These are phyloP conservation scores for Incumbomyces delicatus DNA, from an alignment of 2,329 filamentous ascomycete genomes.

Conservation along the genomic window DNA sequence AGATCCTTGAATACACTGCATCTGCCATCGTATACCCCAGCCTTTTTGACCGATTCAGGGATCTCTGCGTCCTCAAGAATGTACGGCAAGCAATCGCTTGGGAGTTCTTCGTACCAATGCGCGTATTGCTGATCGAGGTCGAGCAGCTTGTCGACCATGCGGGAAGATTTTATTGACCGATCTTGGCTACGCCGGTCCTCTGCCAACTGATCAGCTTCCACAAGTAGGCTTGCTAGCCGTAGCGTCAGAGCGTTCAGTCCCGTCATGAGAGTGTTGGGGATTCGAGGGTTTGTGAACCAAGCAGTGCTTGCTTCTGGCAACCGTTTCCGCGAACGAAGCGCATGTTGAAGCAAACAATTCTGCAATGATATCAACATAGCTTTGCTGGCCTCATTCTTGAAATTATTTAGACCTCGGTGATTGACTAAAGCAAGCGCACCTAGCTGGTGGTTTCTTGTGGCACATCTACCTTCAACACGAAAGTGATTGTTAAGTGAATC, in stretches of 20 bases:
- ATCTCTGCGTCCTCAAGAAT: slow-evolving; percentile 15
- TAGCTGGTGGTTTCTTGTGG: slow-evolving; percentile 14
- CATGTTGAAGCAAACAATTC: slow-evolving; percentile 11
- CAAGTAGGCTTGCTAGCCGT: slow-evolving; percentile 11
- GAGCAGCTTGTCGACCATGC: slow-evolving; percentile 10
- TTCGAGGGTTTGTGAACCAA: slow-evolving; percentile 13
- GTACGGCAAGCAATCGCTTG: slow-evolving; percentile 11
- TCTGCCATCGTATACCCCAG: slow-evolving; percentile 17
- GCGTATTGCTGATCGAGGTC: slow-evolving; percentile 11
- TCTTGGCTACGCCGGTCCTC: too few species aligned
- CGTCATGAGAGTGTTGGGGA: slow-evolving; percentile 6
- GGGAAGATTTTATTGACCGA: neutral
- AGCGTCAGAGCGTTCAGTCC: slow-evolving; percentile 14
- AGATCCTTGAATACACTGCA: slow-evolving; percentile 19
- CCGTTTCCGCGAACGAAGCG: slow-evolving; percentile 8
- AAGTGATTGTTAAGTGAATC: slow-evolving; percentile 18
- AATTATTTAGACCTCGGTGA: slow-evolving; percentile 13
- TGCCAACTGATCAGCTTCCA: neutral
- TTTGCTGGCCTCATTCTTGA: slow-evolving; percentile 8
- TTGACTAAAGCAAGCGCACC: slow-evolving; percentile 19
- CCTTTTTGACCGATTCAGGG: slow-evolving; percentile 12
- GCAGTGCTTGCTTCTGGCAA: slow-evolving; percentile 12
- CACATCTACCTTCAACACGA: neutral
- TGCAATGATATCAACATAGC: slow-evolving; percentile 13
- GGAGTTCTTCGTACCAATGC: slow-evolving; percentile 15